Conservation (phyloP, 345 rosid species). For the Hypericum perforatum region DNA sequence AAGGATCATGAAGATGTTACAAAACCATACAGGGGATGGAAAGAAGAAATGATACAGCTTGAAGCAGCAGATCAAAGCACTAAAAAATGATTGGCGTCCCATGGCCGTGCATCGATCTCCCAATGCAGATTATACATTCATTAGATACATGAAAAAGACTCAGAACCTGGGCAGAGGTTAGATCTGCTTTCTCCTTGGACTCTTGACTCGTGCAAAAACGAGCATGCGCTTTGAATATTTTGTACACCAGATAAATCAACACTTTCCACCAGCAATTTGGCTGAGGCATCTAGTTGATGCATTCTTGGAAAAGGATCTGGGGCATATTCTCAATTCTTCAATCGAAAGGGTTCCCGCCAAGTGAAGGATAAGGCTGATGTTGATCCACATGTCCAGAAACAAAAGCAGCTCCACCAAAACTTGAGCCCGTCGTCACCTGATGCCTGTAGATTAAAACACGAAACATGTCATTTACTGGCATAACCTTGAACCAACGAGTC, state of each 20-base stretch:
- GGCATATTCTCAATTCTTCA: conserved; percentile 13
- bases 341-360: conserved; percentile 65
- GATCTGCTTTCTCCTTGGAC: conserved; percentile 1
- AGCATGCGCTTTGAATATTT: conserved; percentile 15
- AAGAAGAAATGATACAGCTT: conserved; percentile 15
- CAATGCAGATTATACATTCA: conserved; percentile 11
- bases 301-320: conserved; percentile 6
- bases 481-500: no score
- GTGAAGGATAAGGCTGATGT: conserved; percentile 40
- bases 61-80: neutral
- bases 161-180: conserved; percentile 9
- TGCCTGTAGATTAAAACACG: conserved; percentile 17
- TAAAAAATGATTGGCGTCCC: no score
- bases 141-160: conserved; percentile 4
- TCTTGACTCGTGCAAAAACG: conserved; percentile 11
- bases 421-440: conserved; percentile 29
- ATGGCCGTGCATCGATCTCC: conserved; percentile 9
- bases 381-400: conserved; percentile 38
- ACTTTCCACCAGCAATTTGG: conserved; percentile 20
- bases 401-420: conserved; percentile 25
- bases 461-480: no score
- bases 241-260: conserved; percentile 15
- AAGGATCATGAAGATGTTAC: conserved; percentile 11
- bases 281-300: conserved; percentile 35
- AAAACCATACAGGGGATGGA: conserved; percentile 20